Conservation (phyloP, 768 basidiomycete genomes). For the Mycena chlorophos region DNA sequence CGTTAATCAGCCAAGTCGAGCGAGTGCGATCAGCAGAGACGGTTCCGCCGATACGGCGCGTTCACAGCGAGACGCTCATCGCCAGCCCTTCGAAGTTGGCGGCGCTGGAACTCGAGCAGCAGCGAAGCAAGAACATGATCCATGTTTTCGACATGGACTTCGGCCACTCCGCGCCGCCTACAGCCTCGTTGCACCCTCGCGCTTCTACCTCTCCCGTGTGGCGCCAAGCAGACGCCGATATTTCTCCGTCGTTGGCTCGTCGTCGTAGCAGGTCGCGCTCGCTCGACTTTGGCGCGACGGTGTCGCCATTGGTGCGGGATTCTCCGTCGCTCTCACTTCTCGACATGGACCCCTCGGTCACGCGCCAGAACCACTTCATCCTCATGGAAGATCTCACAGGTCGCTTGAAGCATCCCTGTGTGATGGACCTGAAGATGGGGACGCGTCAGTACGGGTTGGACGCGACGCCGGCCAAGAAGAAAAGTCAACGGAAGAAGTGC, state of each 20-base stretch:
- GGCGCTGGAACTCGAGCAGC: constrained; percentile 36
- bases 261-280: constrained; percentile 47
- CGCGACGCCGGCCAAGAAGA: constrained; percentile 89
- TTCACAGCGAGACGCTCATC: constrained; percentile 62
- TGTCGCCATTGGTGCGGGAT: constrained; percentile 27
- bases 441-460: constrained; percentile 98
- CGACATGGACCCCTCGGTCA: constrained; percentile 49
- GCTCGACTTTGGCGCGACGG: constrained; percentile 27
- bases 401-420: constrained; percentile 85
- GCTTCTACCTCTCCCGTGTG: constrained; percentile 20
- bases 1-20: constrained; percentile 44
- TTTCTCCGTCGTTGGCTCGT: constrained; percentile 40
- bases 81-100: constrained; percentile 36
- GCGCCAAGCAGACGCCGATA: constrained; percentile 23
- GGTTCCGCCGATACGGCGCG: constrained; percentile 52
- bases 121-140: constrained; percentile 34
- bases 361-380: constrained; percentile 96
- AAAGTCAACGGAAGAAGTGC: constrained; percentile 98
- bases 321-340: constrained; percentile 28
- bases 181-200: constrained; percentile 1
- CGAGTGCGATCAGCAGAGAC: constrained; percentile 41
- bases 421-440: constrained; percentile 99
- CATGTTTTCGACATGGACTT: constrained; percentile 48
- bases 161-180: constrained; percentile 25
- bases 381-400: constrained; percentile 99